Evolutionary conservation across 2,329 filamentous ascomycete species (phyloP).

Genomic region (Penicillium expansum): DNA sequence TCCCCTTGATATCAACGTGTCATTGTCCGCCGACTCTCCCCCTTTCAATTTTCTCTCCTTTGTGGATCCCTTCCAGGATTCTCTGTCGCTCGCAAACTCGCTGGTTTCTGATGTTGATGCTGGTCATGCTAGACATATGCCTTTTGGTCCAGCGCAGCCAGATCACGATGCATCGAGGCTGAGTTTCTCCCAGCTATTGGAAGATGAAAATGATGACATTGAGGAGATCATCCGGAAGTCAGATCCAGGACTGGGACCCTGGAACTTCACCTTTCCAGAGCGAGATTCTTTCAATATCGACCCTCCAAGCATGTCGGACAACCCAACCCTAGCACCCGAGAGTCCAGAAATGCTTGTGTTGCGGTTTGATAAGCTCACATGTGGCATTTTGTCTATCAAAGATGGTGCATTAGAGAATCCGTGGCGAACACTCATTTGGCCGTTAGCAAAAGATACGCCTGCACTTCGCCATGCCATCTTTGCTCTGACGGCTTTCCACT

Average conservation of each 20-base stretch:
- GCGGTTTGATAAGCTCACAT: slow-evolving; percentile 64
- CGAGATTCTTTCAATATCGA: slow-evolving; percentile 38
- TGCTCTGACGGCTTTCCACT: slow-evolving; percentile 68
- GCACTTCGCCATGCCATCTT: slow-evolving; percentile 67
- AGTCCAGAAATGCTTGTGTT: slow-evolving; percentile 62
- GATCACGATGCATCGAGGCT: slow-evolving; percentile 16
- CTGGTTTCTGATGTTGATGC: slow-evolving; percentile 8
- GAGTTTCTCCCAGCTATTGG: slow-evolving; percentile 35
- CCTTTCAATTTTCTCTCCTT: slow-evolving; percentile 20
- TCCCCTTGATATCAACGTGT: slow-evolving; percentile 10
- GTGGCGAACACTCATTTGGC: slow-evolving; percentile 70
- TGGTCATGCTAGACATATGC: neutral
- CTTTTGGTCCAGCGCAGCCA: slow-evolving; percentile 9
- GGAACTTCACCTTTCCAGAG: slow-evolving; percentile 40
- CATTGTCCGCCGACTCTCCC: slow-evolving; percentile 16
- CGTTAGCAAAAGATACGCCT: slow-evolving; percentile 61
- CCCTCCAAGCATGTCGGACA: slow-evolving; percentile 41
- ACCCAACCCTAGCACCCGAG: slow-evolving; percentile 50
- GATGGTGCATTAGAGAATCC: slow-evolving; percentile 68
- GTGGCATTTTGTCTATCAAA: slow-evolving; percentile 68
- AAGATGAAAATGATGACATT: slow-evolving; percentile 48
- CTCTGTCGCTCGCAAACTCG: slow-evolving; percentile 13
- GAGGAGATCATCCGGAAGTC: slow-evolving; percentile 54
- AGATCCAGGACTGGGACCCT: slow-evolving; percentile 32
- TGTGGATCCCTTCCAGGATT: slow-evolving; percentile 16